A percentile compares a stretch with the other conserved stretches of the same genome.
phyloP scores from a whole-genome alignment of 306 rosid genomes.

The Cucurbita argyrosperma region DNA sequence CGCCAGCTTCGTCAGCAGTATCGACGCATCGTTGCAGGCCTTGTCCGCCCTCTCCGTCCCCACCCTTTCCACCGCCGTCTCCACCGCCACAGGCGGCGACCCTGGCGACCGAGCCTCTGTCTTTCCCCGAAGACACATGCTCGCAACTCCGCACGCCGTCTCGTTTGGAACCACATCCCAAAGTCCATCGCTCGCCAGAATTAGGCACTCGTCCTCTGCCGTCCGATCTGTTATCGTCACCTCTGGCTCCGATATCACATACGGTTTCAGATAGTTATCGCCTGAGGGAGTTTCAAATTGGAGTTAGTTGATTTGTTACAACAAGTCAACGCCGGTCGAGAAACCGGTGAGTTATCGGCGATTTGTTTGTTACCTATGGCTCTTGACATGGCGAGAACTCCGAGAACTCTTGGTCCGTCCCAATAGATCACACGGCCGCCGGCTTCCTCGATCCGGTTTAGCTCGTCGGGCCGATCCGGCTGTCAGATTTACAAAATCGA shows the following conservation, averaged over 20 bases:
- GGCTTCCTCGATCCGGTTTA: conserved; percentile 33
- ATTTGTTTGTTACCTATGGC: conserved; percentile 35
- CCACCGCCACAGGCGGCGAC: background rate
- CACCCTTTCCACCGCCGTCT: background rate
- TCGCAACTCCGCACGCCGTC: conserved; percentile 48
- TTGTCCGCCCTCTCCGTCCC: conserved; percentile 6
- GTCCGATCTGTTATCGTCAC: conserved; percentile 43
- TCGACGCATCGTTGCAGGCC: conserved; percentile 38
- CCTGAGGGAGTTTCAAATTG: conserved; percentile 13
- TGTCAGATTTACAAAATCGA: background rate
- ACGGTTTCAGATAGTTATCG: conserved; percentile 50
- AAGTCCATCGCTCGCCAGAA: conserved; percentile 45
- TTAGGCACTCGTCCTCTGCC: conserved; percentile 41
- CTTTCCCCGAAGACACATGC: conserved; percentile 33
- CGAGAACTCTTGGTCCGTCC: conserved; percentile 54
- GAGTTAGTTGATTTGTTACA: background rate
- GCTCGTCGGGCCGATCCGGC: conserved; percentile 68
- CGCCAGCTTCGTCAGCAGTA: conserved; percentile 51
- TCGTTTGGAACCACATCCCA: conserved; percentile 62
- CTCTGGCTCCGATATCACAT: conserved; percentile 48
- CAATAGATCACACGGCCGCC: conserved; percentile 59
- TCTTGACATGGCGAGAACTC: conserved; percentile 60
- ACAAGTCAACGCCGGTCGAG: background rate
- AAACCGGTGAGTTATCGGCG: background rate
- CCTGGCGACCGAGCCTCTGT: background rate